Percentiles rank a stretch among this genome's conserved stretches.
phyloP scores from a whole-genome alignment of 1,284 basidiomycete species.

The Pterulicium gracile region DNA sequence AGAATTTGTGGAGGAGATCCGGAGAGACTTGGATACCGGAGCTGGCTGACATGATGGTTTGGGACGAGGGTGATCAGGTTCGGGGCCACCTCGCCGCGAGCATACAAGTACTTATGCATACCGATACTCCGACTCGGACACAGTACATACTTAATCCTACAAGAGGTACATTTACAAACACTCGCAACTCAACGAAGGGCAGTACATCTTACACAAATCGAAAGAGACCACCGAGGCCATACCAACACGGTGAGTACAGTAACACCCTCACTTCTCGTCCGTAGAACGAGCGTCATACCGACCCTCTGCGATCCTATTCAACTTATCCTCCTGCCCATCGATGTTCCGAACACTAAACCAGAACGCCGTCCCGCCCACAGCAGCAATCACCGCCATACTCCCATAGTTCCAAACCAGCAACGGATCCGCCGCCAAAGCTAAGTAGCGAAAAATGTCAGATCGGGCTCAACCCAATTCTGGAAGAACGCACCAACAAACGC shows the following conservation, averaged over 20 bases:
- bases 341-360: constrained; percentile 51
- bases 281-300: constrained; percentile 22
- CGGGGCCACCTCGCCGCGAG: neutral
- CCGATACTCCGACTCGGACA: neutral
- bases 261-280: neutral
- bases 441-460: constrained; percentile 14
- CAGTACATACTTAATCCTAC: neutral
- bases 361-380: constrained; percentile 34
- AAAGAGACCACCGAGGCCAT: no score
- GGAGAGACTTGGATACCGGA: constrained; percentile 53
- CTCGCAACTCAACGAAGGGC: no score
- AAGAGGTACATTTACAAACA: constrained; percentile 2
- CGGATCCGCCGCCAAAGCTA: constrained; percentile 39
- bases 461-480: constrained; percentile 22
- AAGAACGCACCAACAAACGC: constrained; percentile 55
- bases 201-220: no score
- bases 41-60: constrained; percentile 46
- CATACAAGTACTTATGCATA: neutral
- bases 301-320: constrained; percentile 39
- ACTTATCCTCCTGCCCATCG: constrained; percentile 50
- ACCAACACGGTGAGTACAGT: no score
- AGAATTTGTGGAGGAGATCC: constrained; percentile 42
- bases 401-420: constrained; percentile 46
- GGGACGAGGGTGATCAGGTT: neutral
- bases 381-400: constrained; percentile 31